A percentile compares a stretch with the other conserved stretches of the same genome.
These are phyloP conservation scores for Yueomyces sinensis DNA, from an alignment of 805 yeast genomes.

Conservation along the genomic window DNA sequence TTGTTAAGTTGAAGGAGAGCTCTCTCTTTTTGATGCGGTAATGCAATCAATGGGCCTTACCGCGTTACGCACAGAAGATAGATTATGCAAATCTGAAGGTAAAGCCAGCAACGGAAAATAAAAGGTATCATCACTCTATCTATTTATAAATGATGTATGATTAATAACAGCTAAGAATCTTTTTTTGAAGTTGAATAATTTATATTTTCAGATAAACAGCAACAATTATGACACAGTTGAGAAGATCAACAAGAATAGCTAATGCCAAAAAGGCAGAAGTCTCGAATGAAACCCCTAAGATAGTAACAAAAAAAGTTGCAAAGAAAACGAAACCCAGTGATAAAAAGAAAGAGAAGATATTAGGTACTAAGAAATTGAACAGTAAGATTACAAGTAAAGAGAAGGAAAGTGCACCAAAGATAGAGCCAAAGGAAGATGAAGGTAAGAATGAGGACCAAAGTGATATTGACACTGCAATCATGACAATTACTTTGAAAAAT, in stretches of 20 bases:
- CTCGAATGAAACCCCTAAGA: conserved; percentile 1
- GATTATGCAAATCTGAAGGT: too few relatives aligned
- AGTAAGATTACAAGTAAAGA: neutral
- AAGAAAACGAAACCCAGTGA: conserved; percentile 2
- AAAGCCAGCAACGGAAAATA: too few relatives aligned
- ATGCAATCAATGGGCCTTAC: too few relatives aligned
- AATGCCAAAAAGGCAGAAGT: conserved; percentile 6
- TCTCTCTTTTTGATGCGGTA: too few relatives aligned
- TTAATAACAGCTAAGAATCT: too few relatives aligned
- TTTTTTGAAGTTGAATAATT: too few relatives aligned
- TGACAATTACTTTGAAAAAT: conserved; percentile 42
- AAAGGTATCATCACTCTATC: too few relatives aligned
- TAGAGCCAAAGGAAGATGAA: neutral
- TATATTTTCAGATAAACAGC: too few relatives aligned
- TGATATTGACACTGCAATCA: conserved; percentile 53
- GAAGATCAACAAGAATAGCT: conserved; percentile 21
- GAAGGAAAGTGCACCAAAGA: conserved; percentile 10
- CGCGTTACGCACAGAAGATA: too few relatives aligned
- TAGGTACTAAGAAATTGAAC: neutral
- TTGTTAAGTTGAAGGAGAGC: too few relatives aligned
- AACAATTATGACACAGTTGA: conserved; percentile 12
- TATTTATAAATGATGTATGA: too few relatives aligned
- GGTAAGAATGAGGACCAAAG: conserved; percentile 32
- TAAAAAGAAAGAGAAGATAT: conserved; percentile 12
- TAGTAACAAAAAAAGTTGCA: neutral